Percentiles rank a stretch among this genome's conserved stretches.
phyloP scores from a whole-genome alignment of 1,284 basidiomycete genomes.

The Cerrena zonata region DNA sequence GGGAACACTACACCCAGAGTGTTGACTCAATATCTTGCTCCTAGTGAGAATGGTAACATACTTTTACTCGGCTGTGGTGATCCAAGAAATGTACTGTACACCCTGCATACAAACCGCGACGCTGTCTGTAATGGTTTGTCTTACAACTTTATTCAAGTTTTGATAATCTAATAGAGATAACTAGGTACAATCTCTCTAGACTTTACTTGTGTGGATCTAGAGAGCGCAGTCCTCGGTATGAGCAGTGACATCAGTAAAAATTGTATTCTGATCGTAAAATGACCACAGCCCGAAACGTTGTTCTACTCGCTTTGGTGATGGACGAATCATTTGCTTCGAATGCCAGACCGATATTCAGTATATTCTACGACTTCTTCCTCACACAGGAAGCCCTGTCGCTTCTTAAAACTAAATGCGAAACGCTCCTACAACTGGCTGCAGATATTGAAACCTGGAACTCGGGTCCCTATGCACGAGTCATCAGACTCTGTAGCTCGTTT shows the following conservation, averaged over 20 bases:
- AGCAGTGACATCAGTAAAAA: neutral
- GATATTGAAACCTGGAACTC: constrained; percentile 38
- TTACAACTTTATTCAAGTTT: constrained; percentile 27
- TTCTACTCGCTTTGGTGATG: constrained; percentile 32
- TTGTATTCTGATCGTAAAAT: neutral
- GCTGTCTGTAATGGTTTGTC: constrained; percentile 47
- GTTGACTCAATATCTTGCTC: constrained; percentile 42
- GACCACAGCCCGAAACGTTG: constrained; percentile 36
- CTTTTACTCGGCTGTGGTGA: constrained; percentile 58
- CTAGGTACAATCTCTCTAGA: constrained; percentile 30
- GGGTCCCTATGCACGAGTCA: constrained; percentile 35
- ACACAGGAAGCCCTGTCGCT: constrained; percentile 34
- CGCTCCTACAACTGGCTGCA: constrained; percentile 34
- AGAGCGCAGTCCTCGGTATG: constrained; percentile 52
- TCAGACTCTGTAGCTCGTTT: constrained; percentile 34
- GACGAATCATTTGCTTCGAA: constrained; percentile 22
- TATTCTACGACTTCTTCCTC: constrained; percentile 52
- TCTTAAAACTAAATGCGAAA: constrained; percentile 40
- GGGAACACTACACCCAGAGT: constrained; percentile 51
- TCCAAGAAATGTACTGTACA: neutral
- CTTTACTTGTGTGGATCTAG: constrained; percentile 56
- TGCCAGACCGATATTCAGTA: constrained; percentile 39
- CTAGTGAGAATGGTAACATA: constrained; percentile 39
- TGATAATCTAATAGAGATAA: constrained; percentile 12
- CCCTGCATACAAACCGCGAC: neutral